Conservation (phyloP, 2,329 filamentous ascomycete species). For the Fusarium mexicanum region DNA sequence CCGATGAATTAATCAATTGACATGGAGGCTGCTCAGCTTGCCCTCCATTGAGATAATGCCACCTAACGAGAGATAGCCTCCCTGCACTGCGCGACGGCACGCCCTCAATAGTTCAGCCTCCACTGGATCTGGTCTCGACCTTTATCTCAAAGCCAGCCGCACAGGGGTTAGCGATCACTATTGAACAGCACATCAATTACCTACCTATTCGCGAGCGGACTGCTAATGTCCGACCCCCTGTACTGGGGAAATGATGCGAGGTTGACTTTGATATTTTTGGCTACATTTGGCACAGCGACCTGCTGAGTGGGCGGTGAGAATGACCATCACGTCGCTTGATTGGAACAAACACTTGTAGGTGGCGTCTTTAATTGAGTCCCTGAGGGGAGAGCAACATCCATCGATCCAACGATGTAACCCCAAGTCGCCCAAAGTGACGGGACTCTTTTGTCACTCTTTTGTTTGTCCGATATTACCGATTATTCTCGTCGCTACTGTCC, state of each 20-base stretch:
- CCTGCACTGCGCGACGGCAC: conserved; percentile 13
- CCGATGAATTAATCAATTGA: neutral
- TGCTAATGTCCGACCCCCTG: conserved; percentile 35
- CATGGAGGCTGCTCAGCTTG: neutral
- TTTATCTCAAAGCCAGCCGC: conserved; percentile 7
- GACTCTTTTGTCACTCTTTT: conserved; percentile 20
- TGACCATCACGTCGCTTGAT: conserved; percentile 8
- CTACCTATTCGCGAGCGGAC: neutral
- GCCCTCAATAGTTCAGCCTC: conserved; percentile 24
- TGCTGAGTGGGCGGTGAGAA: conserved; percentile 18
- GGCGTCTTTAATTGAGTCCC: conserved; percentile 17
- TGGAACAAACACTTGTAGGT: conserved; percentile 25
- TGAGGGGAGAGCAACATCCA: conserved; percentile 1
- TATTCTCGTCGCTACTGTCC: conserved; percentile 12
- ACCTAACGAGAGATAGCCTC: conserved; percentile 2
- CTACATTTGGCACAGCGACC: conserved; percentile 2
- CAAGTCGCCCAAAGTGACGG: conserved; percentile 13
- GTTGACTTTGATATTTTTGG: conserved; percentile 35
- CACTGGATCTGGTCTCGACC: conserved; percentile 8
- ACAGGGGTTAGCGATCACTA: conserved; percentile 10
- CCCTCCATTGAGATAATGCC: neutral
- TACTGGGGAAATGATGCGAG: conserved; percentile 29
- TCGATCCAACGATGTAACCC: conserved; percentile 35
- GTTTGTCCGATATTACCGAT: conserved; percentile 20
- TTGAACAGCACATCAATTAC: neutral